Conservation (phyloP, 495 filamentous ascomycete genomes). For the Oidiodendron maius region DNA sequence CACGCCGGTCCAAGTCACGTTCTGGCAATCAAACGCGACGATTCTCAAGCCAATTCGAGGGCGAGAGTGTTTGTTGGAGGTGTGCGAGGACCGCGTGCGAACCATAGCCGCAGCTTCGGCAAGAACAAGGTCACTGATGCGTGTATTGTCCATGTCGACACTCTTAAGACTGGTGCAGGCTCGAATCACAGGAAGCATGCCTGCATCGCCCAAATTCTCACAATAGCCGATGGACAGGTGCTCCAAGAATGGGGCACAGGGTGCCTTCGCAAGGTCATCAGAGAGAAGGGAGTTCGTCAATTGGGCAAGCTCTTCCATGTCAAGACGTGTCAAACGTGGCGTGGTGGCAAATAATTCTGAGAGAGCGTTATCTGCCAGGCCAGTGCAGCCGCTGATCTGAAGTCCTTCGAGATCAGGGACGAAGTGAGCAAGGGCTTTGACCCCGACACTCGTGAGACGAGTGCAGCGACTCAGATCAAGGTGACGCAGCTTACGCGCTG, state of each 20-base stretch:
- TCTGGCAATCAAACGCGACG: conserved; percentile 85
- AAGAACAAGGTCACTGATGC: conserved; percentile 80
- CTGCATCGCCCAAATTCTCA: conserved; percentile 74
- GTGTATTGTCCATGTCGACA: conserved; percentile 91
- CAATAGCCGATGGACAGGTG: conserved; percentile 89
- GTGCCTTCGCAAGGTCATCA: conserved; percentile 62
- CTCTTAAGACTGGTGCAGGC: conserved; percentile 60
- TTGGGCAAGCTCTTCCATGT: conserved; percentile 77
- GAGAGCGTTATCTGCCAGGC: conserved; percentile 68
- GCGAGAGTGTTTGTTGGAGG: conserved; percentile 24
- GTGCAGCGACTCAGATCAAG: conserved; percentile 78
- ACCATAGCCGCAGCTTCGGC: conserved; percentile 77
- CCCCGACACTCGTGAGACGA: conserved; percentile 61
- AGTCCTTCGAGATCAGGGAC: conserved; percentile 78
- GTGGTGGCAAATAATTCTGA: conserved; percentile 66
- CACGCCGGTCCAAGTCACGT: conserved; percentile 89
- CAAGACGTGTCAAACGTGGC: conserved; percentile 75
- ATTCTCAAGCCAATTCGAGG: conserved; percentile 63
- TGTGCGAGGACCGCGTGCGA: conserved; percentile 54
- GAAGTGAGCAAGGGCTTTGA: conserved; percentile 62
- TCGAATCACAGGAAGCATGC: conserved; percentile 80
- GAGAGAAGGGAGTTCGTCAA: conserved; percentile 70
- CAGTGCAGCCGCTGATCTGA: conserved; percentile 65
- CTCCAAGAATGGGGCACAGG: conserved; percentile 62
- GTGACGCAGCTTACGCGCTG: conserved; percentile 74